Evolutionary conservation across 805 yeast species (phyloP).

Genomic region (Cephaloascus fragrans): DNA sequence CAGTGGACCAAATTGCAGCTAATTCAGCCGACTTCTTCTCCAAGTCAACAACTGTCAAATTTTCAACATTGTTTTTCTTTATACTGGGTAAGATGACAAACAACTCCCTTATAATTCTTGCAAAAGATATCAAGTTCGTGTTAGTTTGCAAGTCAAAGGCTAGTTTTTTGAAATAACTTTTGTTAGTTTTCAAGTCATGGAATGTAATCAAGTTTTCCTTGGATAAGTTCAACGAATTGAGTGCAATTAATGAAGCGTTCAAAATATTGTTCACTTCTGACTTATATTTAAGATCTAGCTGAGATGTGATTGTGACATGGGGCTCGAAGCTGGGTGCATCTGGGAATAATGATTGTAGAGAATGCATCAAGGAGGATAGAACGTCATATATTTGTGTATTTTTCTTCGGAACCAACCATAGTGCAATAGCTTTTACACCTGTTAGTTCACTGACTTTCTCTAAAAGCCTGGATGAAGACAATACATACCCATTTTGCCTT

Average conservation of each 20-base stretch:
- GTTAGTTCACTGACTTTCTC: no score
- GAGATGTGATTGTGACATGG: conserved; percentile 68
- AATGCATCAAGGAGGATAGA: conserved; percentile 48
- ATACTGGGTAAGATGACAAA: conserved; percentile 37
- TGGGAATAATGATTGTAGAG: conserved; percentile 62
- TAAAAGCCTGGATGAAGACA: no score
- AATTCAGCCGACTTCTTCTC: conserved; percentile 37
- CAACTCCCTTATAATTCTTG: conserved; percentile 46
- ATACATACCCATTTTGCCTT: no score
- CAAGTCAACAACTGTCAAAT: conserved; percentile 16
- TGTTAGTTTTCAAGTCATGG: conserved; percentile 35
- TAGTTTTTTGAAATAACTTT: conserved; percentile 42
- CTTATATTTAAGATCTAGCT: conserved; percentile 36
- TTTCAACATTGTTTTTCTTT: conserved; percentile 12
- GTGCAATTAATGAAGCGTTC: conserved; percentile 49
- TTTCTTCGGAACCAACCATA: conserved; percentile 68
- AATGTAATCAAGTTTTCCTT: conserved; percentile 25
- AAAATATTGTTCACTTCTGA: conserved; percentile 53
- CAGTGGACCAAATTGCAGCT: conserved; percentile 41
- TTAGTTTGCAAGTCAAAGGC: conserved; percentile 36
- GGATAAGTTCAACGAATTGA: conserved; percentile 20
- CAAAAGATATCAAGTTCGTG: conserved; percentile 40
- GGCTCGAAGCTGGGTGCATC: conserved; percentile 66
- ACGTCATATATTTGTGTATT: conserved; percentile 46
- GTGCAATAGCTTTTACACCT: conserved; percentile 33